These are phyloP conservation scores for Angomonas deanei DNA, from an alignment of 208 protist genomes.

Conservation along the genomic window DNA sequence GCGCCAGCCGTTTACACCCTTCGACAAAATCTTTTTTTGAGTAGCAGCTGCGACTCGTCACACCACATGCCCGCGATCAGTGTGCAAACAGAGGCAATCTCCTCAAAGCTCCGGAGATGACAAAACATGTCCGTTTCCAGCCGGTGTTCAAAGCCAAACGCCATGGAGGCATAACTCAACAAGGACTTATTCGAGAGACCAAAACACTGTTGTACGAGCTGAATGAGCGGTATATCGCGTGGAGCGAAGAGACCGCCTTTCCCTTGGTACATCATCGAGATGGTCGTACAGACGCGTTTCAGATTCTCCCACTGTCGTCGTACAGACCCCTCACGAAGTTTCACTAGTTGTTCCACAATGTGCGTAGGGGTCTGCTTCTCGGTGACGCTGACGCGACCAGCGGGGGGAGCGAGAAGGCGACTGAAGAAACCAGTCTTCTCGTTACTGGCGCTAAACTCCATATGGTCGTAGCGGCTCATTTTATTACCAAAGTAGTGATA, in stretches of 20 bases:
- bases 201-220: constrained; percentile 75
- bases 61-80: constrained; percentile 71
- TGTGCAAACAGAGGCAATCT: constrained; percentile 52
- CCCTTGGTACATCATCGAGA: constrained; percentile 67
- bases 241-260: constrained; percentile 63
- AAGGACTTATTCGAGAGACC: constrained; percentile 41
- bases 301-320: constrained; percentile 80
- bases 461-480: constrained; percentile 41
- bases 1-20: constrained; percentile 38
- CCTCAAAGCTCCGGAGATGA: constrained; percentile 46
- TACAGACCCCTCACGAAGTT: constrained; percentile 19
- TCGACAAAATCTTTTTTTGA: constrained; percentile 46
- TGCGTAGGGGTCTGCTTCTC: constrained; percentile 17
- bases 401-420: constrained; percentile 41
- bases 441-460: neutral
- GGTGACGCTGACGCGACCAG: neutral
- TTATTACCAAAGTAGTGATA: constrained; percentile 69
- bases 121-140: constrained; percentile 51
- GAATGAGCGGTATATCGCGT: constrained; percentile 40
- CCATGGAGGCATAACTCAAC: constrained; percentile 57
- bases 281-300: constrained; percentile 58
- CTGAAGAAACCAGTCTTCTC: constrained; percentile 41
- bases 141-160: constrained; percentile 77
- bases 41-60: constrained; percentile 64
- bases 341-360: neutral